phyloP scores from a whole-genome alignment of 805 yeast species.

The Candida ipomoeae region DNA sequence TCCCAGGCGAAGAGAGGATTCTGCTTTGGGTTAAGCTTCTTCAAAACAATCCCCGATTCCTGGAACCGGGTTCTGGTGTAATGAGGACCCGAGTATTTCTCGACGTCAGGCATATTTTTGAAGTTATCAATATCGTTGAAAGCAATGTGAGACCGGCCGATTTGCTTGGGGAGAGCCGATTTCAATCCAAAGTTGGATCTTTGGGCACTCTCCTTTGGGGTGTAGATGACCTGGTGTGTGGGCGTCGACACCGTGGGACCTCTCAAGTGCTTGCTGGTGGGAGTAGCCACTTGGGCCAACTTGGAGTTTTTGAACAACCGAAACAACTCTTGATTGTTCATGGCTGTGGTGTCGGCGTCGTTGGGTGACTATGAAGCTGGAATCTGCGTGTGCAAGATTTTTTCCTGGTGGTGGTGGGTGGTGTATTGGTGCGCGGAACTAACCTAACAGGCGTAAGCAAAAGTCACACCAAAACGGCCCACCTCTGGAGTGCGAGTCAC shows the following conservation, averaged over 20 bases:
- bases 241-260: constrained; percentile 39
- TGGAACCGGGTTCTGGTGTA: constrained; percentile 63
- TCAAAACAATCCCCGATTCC: constrained; percentile 57
- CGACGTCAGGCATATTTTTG: constrained; percentile 68
- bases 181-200: constrained; percentile 79
- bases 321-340: constrained; percentile 17
- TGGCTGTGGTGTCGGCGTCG: not conserved
- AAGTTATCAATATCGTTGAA: constrained; percentile 63
- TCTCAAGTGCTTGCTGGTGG: constrained; percentile 31
- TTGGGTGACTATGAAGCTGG: not conserved
- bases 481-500: constrained; percentile 43
- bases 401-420: constrained; percentile 7
- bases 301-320: constrained; percentile 36
- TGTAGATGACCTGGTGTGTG: constrained; percentile 68
- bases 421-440: constrained; percentile 15
- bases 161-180: constrained; percentile 59
- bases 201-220: constrained; percentile 58
- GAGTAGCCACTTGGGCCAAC: constrained; percentile 44
- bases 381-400: not conserved
- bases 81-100: constrained; percentile 54
- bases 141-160: constrained; percentile 56
- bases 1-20: constrained; percentile 43
- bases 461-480: constrained; percentile 52
- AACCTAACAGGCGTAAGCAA: constrained; percentile 56
- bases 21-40: constrained; percentile 23